Evolutionary conservation across 108 stramenopile species (phyloP).

Genomic region (Bacterosira constricta): DNA sequence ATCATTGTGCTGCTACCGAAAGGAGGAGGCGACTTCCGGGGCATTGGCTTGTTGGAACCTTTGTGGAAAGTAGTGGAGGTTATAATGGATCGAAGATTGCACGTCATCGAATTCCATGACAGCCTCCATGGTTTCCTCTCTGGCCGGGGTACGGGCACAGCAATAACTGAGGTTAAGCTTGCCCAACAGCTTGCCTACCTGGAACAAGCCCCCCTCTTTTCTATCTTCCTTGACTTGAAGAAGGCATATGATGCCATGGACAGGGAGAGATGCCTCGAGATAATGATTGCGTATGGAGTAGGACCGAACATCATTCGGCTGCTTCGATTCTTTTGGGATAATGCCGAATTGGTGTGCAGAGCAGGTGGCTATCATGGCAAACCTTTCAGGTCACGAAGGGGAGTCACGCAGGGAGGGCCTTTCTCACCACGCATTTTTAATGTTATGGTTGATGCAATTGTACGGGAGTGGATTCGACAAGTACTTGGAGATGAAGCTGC

Average conservation of each 20-base stretch:
- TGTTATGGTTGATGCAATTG: conserved; percentile 18
- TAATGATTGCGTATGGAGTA: conserved; percentile 6
- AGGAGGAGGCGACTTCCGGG: neutral
- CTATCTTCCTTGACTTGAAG: neutral
- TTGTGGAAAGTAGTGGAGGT: conserved; percentile 12
- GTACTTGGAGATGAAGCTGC: neutral
- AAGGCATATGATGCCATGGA: conserved; percentile 25
- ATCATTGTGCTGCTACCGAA: conserved; percentile 15
- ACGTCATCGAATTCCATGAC: neutral
- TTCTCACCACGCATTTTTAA: conserved; percentile 20
- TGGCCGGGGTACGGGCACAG: conserved; percentile 17
- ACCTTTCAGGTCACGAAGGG: neutral
- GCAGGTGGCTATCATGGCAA: conserved; percentile 3
- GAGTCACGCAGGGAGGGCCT: conserved; percentile 22
- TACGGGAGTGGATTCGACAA: neutral
- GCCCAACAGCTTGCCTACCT: neutral
- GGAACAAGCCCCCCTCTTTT: neutral
- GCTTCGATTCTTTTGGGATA: neutral
- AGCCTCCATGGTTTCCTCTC: neutral
- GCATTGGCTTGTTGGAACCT: conserved; percentile 15
- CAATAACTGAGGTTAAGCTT: conserved; percentile 18
- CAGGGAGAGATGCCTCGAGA: neutral
- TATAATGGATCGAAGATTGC: conserved; percentile 4
- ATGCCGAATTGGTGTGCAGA: neutral
- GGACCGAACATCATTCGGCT: neutral